These are phyloP conservation scores for Penicillium sp. DNA, from an alignment of 2,329 filamentous ascomycete species.

Conservation along the genomic window DNA sequence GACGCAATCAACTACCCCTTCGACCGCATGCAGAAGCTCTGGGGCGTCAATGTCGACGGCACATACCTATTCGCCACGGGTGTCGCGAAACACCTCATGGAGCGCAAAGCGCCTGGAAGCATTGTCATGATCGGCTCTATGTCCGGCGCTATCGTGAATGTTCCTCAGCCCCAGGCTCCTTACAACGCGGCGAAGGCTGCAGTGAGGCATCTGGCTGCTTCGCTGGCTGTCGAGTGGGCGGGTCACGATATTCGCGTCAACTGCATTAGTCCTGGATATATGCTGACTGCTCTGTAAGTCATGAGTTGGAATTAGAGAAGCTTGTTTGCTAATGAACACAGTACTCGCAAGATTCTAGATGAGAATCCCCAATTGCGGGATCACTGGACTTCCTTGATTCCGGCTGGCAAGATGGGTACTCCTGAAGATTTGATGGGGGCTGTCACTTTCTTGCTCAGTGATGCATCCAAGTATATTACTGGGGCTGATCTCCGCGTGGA, in stretches of 20 bases:
- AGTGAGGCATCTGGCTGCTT: constrained; percentile 82
- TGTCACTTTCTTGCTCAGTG: constrained; percentile 80
- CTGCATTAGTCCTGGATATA: constrained; percentile 93
- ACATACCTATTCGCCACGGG: constrained; percentile 85
- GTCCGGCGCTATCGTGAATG: constrained; percentile 90
- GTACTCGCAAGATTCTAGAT: constrained; percentile 89
- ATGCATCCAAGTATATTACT: constrained; percentile 73
- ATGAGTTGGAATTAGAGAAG: neutral
- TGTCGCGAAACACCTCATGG: constrained; percentile 86
- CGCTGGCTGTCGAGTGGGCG: constrained; percentile 92
- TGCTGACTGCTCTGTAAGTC: constrained; percentile 86
- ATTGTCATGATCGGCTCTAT: constrained; percentile 97
- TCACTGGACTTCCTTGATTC: constrained; percentile 90
- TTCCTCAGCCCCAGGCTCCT: constrained; percentile 88
- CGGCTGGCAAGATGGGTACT: constrained; percentile 88
- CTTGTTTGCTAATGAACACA: constrained; percentile 37
- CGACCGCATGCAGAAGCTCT: constrained; percentile 89
- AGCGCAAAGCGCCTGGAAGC: constrained; percentile 73
- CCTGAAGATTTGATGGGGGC: constrained; percentile 93
- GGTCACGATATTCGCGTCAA: constrained; percentile 86
- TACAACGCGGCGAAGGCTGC: constrained; percentile 95
- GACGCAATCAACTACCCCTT: constrained; percentile 88
- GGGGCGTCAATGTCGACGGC: constrained; percentile 90
- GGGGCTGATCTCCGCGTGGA: constrained; percentile 79
- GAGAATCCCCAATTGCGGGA: constrained; percentile 87